Conservation (phyloP, 768 basidiomycete genomes). For the Sutorius australiensis region DNA sequence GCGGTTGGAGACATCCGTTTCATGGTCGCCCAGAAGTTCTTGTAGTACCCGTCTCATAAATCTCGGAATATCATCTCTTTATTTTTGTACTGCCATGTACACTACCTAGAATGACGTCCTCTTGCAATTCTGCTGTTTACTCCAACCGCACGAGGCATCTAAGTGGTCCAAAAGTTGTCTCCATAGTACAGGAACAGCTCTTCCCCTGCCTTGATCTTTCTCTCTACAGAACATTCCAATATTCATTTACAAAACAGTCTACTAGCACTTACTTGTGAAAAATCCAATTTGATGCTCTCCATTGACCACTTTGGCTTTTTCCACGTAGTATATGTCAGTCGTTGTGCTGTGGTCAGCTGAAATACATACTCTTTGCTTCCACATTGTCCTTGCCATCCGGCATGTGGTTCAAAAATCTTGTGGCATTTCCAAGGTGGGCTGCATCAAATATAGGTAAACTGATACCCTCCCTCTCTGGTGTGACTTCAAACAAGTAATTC, state of each 20-base stretch:
- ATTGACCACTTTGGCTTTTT: conserved; percentile 28
- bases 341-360: neutral
- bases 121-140: neutral
- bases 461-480: neutral
- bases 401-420: conserved; percentile 42
- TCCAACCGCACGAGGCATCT: too few relatives aligned
- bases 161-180: conserved; percentile 19
- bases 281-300: conserved; percentile 37
- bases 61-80: neutral
- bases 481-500: conserved; percentile 37
- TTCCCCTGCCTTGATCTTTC: conserved; percentile 25
- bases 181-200: conserved; percentile 40
- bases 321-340: neutral
- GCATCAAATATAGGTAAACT: conserved; percentile 32
- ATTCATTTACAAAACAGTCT: neutral
- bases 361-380: conserved; percentile 26
- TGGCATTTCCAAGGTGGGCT: conserved; percentile 40
- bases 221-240: conserved; percentile 14
- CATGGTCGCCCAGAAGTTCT: conserved; percentile 36
- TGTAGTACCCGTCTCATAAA: conserved; percentile 31
- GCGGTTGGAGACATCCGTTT: conserved; percentile 45
- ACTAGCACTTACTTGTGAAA: conserved; percentile 31
- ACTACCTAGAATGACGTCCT: neutral
- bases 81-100: neutral
- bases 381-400: conserved; percentile 9